A percentile compares a stretch with the other conserved stretches of the same genome.
Evolutionary conservation across 108 stramenopile genomes (phyloP).

Genomic region (Skeletonema grethae): DNA sequence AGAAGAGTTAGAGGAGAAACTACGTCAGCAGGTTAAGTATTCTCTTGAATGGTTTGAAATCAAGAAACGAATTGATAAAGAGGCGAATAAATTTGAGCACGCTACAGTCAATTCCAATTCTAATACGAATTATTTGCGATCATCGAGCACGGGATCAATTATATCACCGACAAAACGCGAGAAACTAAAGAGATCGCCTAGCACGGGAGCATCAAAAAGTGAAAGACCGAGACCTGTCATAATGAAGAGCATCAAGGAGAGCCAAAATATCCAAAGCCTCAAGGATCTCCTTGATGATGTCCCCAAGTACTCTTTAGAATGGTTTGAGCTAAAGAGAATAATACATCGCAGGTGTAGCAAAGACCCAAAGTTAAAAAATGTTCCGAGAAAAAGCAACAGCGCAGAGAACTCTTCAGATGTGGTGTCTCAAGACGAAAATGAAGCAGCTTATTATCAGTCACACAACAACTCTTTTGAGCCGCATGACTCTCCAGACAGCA

Average conservation of each 20-base stretch:
- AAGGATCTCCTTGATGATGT: not conserved
- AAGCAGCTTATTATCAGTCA: not conserved
- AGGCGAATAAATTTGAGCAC: not conserved
- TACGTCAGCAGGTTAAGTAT: not conserved
- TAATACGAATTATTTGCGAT: not conserved
- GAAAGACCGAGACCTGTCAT: not conserved
- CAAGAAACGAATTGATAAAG: not conserved
- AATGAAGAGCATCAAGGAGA: not conserved
- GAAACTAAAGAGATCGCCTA: not conserved
- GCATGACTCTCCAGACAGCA: not conserved
- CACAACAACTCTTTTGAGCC: not conserved
- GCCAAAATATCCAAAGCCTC: not conserved
- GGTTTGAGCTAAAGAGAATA: constrained; percentile 12
- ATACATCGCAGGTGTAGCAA: not conserved
- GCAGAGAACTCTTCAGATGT: not conserved
- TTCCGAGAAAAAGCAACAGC: not conserved
- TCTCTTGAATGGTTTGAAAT: constrained; percentile 2
- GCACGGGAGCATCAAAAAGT: not conserved
- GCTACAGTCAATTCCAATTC: not conserved
- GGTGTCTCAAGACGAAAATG: not conserved
- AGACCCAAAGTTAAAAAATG: not conserved
- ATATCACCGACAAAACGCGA: not conserved
- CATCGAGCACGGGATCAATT: not conserved
- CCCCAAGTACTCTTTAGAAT: constrained; percentile 15
- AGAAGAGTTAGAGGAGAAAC: not conserved